A percentile compares a stretch with the other conserved stretches of the same genome.
phyloP scores from a whole-genome alignment of 2,329 filamentous ascomycete species.

The Ophiostoma sp. region DNA sequence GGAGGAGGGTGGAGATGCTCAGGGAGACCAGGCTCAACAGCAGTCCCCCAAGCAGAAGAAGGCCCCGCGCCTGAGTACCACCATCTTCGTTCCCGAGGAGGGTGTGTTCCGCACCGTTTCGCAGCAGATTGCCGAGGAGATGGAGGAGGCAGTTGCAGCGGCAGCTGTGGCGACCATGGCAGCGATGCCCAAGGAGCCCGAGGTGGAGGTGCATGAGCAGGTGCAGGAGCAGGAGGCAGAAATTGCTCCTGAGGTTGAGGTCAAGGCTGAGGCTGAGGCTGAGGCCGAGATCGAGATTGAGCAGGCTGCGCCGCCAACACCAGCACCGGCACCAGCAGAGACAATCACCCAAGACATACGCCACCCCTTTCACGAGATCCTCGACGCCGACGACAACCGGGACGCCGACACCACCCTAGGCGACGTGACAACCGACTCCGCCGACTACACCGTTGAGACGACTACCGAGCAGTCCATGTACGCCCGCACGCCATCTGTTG shows the following conservation, averaged over 20 bases:
- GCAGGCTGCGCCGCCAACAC: background rate
- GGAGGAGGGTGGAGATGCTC: background rate
- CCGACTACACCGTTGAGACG: constrained; percentile 13
- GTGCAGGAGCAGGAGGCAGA: background rate
- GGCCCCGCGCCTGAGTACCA: constrained; percentile 43
- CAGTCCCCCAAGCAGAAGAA: constrained; percentile 11
- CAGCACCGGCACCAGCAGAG: background rate
- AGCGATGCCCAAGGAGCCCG: constrained; percentile 30
- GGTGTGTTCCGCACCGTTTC: constrained; percentile 64
- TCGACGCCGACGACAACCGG: constrained; percentile 28
- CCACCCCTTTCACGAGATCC: background rate
- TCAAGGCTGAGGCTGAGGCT: background rate
- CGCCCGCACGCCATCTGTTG: constrained; percentile 61
- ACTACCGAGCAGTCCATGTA: constrained; percentile 43
- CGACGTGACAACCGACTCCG: constrained; percentile 30
- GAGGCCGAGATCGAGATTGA: background rate
- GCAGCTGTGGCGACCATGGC: constrained; percentile 34
- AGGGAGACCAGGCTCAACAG: background rate
- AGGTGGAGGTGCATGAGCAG: constrained; percentile 12
- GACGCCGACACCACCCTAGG: constrained; percentile 40
- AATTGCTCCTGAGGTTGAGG: background rate
- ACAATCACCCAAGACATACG: background rate
- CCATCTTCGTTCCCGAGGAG: constrained; percentile 61
- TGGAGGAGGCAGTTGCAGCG: constrained; percentile 37
- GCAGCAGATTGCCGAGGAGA: constrained; percentile 51